These are phyloP conservation scores for Caryopteris hybrid DNA, from an alignment of 305 asterid species.

Conservation along the genomic window DNA sequence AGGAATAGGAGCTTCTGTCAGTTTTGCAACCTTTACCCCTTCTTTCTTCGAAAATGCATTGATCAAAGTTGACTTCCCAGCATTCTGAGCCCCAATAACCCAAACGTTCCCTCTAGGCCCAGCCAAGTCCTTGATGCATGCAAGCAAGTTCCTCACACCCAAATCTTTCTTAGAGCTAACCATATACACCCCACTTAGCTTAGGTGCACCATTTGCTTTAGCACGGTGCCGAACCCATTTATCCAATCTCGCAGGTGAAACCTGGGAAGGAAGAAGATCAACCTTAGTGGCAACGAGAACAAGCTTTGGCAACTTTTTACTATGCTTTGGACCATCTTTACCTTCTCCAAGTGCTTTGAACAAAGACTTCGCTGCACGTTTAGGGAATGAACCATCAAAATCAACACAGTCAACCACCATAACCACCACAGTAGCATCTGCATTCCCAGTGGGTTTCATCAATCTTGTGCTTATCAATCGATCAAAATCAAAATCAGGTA, in stretches of 20 bases:
- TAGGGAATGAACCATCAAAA: slow-evolving; percentile 95
- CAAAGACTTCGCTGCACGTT: slow-evolving; percentile 76
- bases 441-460: slow-evolving; percentile 79
- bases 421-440: slow-evolving; percentile 80
- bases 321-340: slow-evolving; percentile 41
- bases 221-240: slow-evolving; percentile 89
- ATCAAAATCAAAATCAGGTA: slow-evolving; percentile 91
- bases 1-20: slow-evolving; percentile 90
- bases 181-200: slow-evolving; percentile 78
- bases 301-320: slow-evolving; percentile 74
- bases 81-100: slow-evolving; percentile 97
- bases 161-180: slow-evolving; percentile 91
- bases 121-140: slow-evolving; percentile 64
- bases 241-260: slow-evolving; percentile 86
- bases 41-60: slow-evolving; percentile 82
- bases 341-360: slow-evolving; percentile 59
- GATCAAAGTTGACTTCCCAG: slow-evolving; percentile 87
- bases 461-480: slow-evolving; percentile 65
- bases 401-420: slow-evolving; percentile 95
- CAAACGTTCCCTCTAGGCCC: slow-evolving; percentile 98
- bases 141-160: slow-evolving; percentile 80
- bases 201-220: slow-evolving; percentile 84
- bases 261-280: slow-evolving; percentile 91
- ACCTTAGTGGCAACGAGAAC: slow-evolving; percentile 93
- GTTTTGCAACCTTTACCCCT: slow-evolving; percentile 70